Conservation (phyloP, 2,329 filamentous ascomycete genomes). For the Clonostachys solani region DNA sequence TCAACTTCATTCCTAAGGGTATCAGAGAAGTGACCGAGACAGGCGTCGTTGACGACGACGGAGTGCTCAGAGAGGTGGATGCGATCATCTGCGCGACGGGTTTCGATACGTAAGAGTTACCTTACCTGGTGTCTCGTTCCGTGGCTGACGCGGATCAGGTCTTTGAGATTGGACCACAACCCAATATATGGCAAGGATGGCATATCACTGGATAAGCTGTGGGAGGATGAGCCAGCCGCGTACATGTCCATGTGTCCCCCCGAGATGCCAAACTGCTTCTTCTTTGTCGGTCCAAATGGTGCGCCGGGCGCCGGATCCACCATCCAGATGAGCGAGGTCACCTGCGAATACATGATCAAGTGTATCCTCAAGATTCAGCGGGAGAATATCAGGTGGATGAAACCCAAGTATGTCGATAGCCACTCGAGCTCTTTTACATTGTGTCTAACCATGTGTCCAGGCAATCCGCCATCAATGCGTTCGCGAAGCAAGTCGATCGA, state of each 20-base stretch:
- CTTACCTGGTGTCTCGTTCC: slow-evolving; percentile 5
- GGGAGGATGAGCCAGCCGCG: slow-evolving; percentile 27
- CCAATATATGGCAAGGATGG: slow-evolving; percentile 39
- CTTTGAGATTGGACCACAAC: background rate
- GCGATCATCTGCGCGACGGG: slow-evolving; percentile 51
- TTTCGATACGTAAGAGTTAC: slow-evolving; percentile 34
- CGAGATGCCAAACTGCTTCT: slow-evolving; percentile 37
- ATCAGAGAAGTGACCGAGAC: slow-evolving; percentile 40
- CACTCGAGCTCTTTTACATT: no score
- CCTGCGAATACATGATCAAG: slow-evolving; percentile 44
- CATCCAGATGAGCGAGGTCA: slow-evolving; percentile 45
- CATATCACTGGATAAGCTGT: slow-evolving; percentile 43
- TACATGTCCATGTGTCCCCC: slow-evolving; percentile 48
- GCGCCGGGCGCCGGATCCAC: slow-evolving; percentile 41
- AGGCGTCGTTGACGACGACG: slow-evolving; percentile 43
- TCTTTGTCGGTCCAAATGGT: slow-evolving; percentile 18
- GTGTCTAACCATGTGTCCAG: no score
- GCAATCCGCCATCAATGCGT: slow-evolving; percentile 24
- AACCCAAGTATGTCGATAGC: slow-evolving; percentile 21
- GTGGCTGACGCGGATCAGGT: slow-evolving; percentile 18
- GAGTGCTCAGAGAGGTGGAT: slow-evolving; percentile 43
- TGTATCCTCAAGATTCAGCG: slow-evolving; percentile 42
- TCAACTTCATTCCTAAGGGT: slow-evolving; percentile 36
- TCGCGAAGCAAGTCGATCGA: slow-evolving; percentile 37
- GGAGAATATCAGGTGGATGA: slow-evolving; percentile 26